Evolutionary conservation across 176 grass and related monocot genomes (phyloP), one percentile per base, ranked within the genome.

Genomic region (Canna indica): DNA sequence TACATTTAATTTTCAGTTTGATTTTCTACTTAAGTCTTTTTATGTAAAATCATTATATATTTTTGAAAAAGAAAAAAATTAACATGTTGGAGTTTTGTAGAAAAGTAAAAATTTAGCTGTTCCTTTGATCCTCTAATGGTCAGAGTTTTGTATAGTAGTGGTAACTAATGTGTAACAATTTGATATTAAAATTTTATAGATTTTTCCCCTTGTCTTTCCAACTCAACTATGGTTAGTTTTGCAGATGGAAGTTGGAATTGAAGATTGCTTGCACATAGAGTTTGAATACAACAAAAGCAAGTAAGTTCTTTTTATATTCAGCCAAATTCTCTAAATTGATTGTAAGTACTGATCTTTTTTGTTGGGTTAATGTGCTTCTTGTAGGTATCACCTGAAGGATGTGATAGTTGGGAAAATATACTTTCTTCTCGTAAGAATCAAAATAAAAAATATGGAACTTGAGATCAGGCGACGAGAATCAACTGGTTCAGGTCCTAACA

Each of bases 281-380:
- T 97, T 97, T 54, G 93, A 97, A 69, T 97, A 97, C 75, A 97
- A 83, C 86, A 92, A 97, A 81, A 90, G 88, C 93, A 97, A 92
- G 93, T 90, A 85, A 80, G 86, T 59, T 72, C 18, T 24, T 33
- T 54, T n/a, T 54, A 54, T 24, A 54, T 7, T 25, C 0, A 17
- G 14, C 30, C 18, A 30, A 12, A 16, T 36, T 64, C 3, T 64
- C 17, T 8, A 28, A 34, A 18, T 34, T 34, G 29, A 1, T 31
- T 32, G 13, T 32, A 64, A 33, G 60, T 18, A 33, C 34, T 17
- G 4, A 17, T 35, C 33, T 33, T 27, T 44, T 27, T 44, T 9
- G 12, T 68, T 36, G 7, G 10, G 13, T 47, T 8, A 10, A 17
- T 70, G n/a, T 6, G 17, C 22, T 31, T 36, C 62, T 65, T 54